These are phyloP conservation scores for Aspergillus homomorphus DNA, from an alignment of 495 filamentous ascomycete species.

Conservation along the genomic window DNA sequence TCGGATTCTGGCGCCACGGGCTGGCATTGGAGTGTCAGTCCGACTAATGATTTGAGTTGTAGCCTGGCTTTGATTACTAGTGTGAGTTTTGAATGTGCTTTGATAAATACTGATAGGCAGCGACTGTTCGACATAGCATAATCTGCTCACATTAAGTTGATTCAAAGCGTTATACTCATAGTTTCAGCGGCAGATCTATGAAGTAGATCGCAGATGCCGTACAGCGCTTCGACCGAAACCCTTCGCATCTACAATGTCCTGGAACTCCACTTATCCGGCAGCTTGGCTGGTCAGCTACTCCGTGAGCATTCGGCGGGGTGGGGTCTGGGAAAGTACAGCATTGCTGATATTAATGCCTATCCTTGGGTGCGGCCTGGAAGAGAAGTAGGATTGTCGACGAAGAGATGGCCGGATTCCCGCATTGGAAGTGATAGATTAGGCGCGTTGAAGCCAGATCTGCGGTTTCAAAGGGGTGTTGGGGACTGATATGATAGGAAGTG, in stretches of 20 bases:
- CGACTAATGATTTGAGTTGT: too few species aligned
- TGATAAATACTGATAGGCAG: too few species aligned
- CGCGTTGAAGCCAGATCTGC: conserved; percentile 1
- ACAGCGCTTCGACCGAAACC: conserved; percentile 1
- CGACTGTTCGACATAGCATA: too few species aligned
- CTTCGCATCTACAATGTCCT: conserved; percentile 1
- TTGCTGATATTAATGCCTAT: conserved; percentile 9
- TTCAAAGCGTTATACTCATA: too few species aligned
- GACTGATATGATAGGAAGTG: conserved; percentile 3
- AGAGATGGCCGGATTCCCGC: not conserved
- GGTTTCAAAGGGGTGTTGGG: conserved; percentile 1
- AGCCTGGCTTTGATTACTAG: too few species aligned
- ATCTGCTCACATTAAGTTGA: too few species aligned
- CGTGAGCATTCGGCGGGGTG: not conserved
- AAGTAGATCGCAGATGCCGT: not conserved
- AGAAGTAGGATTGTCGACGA: not conserved
- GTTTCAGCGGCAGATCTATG: too few species aligned
- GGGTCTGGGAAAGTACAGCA: conserved; percentile 2
- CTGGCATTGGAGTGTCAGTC: too few species aligned
- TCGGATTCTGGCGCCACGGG: too few species aligned
- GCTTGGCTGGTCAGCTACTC: not conserved
- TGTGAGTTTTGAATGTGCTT: too few species aligned
- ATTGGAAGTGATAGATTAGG: not conserved
- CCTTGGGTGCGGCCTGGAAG: conserved; percentile 1
- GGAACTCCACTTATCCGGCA: not conserved